Conservation (phyloP, 257 asterid genomes). For the Misopates orontium region DNA sequence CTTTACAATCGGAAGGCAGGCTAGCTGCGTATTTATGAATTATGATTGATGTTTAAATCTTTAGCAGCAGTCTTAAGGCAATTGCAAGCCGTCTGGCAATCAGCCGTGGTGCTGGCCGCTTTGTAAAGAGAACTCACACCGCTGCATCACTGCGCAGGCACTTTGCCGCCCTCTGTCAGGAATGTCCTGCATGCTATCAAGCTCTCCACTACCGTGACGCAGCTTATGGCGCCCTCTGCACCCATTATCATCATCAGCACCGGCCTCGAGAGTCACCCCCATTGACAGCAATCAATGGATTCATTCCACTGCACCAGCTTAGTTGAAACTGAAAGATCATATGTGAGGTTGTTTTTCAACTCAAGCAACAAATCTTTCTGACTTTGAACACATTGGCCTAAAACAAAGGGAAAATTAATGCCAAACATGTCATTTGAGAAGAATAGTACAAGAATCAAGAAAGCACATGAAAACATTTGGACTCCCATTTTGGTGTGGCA, state of each 20-base stretch:
- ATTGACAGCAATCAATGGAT: slow-evolving; percentile 45
- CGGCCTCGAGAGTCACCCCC: slow-evolving; percentile 42
- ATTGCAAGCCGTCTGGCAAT: not conserved
- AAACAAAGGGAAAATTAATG: too few species aligned
- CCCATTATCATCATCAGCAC: not conserved
- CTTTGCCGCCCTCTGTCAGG: not conserved
- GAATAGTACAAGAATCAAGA: slow-evolving; percentile 23
- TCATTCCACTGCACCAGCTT: slow-evolving; percentile 54
- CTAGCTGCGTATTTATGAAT: slow-evolving; percentile 14
- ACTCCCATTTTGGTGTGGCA: too few species aligned
- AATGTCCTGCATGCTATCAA: not conserved
- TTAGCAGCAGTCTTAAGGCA: slow-evolving; percentile 18
- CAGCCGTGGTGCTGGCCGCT: not conserved
- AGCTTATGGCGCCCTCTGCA: slow-evolving; percentile 2
- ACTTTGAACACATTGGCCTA: slow-evolving; percentile 37
- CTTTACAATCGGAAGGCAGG: slow-evolving; percentile 14
- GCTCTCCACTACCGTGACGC: slow-evolving; percentile 1
- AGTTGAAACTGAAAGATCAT: slow-evolving; percentile 49
- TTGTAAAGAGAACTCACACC: slow-evolving; percentile 2
- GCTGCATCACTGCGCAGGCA: not conserved
- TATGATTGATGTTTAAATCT: slow-evolving; percentile 5
- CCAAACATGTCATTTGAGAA: slow-evolving; percentile 16
- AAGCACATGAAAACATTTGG: slow-evolving; percentile 11
- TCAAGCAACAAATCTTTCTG: slow-evolving; percentile 45
- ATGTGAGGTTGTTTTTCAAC: slow-evolving; percentile 44